These are phyloP conservation scores for Ambispora gerdemannii DNA, from an alignment of 192 early-diverging fungal species.

Conservation along the genomic window DNA sequence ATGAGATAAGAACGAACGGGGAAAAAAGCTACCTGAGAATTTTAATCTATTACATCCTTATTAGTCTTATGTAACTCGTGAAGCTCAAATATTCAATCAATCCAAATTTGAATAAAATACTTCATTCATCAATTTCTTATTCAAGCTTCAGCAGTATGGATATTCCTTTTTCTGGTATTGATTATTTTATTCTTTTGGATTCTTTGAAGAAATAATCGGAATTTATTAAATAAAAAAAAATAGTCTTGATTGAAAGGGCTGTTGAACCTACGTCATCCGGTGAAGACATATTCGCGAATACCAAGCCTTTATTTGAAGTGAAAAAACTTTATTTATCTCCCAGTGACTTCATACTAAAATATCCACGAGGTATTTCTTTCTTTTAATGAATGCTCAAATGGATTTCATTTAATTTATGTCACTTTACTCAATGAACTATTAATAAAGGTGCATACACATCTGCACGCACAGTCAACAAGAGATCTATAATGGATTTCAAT, in stretches of 20 bases:
- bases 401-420: too few species aligned
- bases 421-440: too few species aligned
- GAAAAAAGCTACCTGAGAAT: too few species aligned
- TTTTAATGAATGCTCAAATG: not conserved
- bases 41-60: too few species aligned
- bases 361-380: not conserved
- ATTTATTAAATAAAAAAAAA: not conserved
- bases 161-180: slow-evolving; percentile 2
- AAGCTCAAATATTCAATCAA: too few species aligned
- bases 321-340: not conserved
- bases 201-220: too few species aligned
- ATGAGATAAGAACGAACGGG: too few species aligned
- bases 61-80: too few species aligned
- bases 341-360: not conserved
- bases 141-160: not conserved
- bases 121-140: too few species aligned
- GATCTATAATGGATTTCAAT: slow-evolving; percentile 54
- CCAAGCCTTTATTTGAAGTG: not conserved
- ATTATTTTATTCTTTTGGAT: not conserved
- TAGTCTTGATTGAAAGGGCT: not conserved
- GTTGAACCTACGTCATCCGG: not conserved
- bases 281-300: too few species aligned
- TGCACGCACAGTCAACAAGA: slow-evolving; percentile 53
- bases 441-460: slow-evolving; percentile 64
- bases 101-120: too few species aligned